These are phyloP conservation scores for Spiromastix sp. DNA, from an alignment of 2,329 filamentous ascomycete species.

Conservation along the genomic window DNA sequence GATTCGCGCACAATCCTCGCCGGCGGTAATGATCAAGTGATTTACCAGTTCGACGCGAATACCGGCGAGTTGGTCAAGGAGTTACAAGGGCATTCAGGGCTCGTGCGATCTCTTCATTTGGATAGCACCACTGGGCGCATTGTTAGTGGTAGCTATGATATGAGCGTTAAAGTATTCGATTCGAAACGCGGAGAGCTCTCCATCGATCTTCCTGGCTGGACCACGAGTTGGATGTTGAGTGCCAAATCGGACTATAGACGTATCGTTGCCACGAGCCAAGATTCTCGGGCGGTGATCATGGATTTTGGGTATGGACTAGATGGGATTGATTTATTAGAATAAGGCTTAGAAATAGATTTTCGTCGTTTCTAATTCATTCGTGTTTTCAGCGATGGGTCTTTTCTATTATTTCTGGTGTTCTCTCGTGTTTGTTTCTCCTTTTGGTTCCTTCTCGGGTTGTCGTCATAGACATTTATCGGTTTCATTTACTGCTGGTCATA, in stretches of 20 bases:
- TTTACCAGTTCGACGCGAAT: slow-evolving; percentile 91
- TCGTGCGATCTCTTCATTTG: slow-evolving; percentile 84
- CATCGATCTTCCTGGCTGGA: slow-evolving; percentile 87
- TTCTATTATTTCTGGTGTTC: not conserved
- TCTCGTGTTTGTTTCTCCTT: not conserved
- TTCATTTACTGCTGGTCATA: not conserved
- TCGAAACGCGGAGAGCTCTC: slow-evolving; percentile 68
- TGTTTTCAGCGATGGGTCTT: slow-evolving; percentile 2
- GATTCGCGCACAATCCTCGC: slow-evolving; percentile 90
- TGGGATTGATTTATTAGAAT: slow-evolving; percentile 42
- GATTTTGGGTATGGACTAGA: slow-evolving; percentile 61
- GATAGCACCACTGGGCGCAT: slow-evolving; percentile 79
- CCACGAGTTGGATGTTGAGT: slow-evolving; percentile 89
- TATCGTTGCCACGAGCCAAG: slow-evolving; percentile 90
- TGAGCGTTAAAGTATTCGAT: slow-evolving; percentile 90
- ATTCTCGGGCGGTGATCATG: slow-evolving; percentile 83
- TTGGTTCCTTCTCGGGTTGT: not conserved
- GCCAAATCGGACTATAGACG: slow-evolving; percentile 93
- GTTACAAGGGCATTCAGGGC: slow-evolving; percentile 70
- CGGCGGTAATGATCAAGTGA: slow-evolving; percentile 89
- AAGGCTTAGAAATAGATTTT: slow-evolving; percentile 21
- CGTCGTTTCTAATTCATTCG: not conserved
- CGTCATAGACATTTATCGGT: not conserved
- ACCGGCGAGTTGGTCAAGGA: slow-evolving; percentile 74
- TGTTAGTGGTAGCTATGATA: slow-evolving; percentile 87